phyloP scores from a whole-genome alignment of 148 eudicot species.

The Simmondsia chinensis region DNA sequence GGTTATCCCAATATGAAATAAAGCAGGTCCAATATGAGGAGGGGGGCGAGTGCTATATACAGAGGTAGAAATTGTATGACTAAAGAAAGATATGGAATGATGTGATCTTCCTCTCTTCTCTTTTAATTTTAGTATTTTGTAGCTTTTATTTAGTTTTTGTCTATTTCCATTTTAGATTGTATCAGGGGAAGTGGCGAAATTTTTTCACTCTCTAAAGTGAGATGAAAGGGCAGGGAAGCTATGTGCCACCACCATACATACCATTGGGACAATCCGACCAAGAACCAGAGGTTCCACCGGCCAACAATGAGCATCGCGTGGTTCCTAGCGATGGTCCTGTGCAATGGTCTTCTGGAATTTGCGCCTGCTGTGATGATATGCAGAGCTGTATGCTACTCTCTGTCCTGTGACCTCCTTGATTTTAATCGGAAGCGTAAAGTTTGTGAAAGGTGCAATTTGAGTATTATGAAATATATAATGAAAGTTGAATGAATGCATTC shows the following conservation, averaged over 20 bases:
- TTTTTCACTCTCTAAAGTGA: not conserved
- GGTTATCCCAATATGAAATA: too few relatives aligned
- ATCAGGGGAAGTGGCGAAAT: too few relatives aligned
- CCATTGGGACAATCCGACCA: constrained; percentile 59
- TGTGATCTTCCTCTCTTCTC: too few relatives aligned
- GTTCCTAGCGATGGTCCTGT: constrained; percentile 16
- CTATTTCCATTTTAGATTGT: too few relatives aligned
- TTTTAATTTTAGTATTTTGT: too few relatives aligned
- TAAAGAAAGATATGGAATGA: too few relatives aligned
- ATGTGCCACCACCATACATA: constrained; percentile 72
- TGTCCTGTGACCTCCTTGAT: constrained; percentile 60
- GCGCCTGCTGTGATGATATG: constrained; percentile 93
- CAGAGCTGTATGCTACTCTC: constrained; percentile 89
- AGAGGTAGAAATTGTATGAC: too few relatives aligned
- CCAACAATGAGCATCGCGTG: constrained; percentile 13
- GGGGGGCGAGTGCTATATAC: too few relatives aligned
- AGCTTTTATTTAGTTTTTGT: too few relatives aligned
- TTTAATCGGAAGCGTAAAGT: constrained; percentile 35
- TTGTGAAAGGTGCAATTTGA: constrained; percentile 46
- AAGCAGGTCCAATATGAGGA: too few relatives aligned
- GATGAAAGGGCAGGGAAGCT: constrained; percentile 46
- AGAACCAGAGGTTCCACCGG: constrained; percentile 22
- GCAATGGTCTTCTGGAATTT: constrained; percentile 94
- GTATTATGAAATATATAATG: constrained; percentile 13
- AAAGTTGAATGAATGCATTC: constrained; percentile 1